Conservation (phyloP, 2,329 filamentous ascomycete species). For the Annulohypoxylon truncatum region DNA sequence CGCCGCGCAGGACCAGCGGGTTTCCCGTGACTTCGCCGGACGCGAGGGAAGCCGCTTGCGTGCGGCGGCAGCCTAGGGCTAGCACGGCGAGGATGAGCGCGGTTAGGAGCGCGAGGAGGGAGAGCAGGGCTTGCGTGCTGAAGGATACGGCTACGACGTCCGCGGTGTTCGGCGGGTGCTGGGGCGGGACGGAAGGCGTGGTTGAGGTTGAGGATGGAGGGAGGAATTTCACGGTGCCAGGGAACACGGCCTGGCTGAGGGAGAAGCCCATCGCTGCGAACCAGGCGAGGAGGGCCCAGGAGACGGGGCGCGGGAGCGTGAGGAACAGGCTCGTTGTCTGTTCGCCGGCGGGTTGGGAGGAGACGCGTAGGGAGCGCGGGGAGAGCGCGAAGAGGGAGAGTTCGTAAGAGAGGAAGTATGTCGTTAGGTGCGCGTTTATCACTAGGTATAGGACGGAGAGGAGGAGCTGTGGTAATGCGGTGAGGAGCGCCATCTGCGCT, state of each 20-base stretch:
- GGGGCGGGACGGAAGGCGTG: not conserved
- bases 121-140: conserved; percentile 57
- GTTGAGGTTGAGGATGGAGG: conserved; percentile 9
- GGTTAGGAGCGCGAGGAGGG: conserved; percentile 56
- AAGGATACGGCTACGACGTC: conserved; percentile 54
- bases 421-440: conserved; percentile 60
- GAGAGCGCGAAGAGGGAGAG: conserved; percentile 57
- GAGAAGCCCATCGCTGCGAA: conserved; percentile 60
- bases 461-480: conserved; percentile 61
- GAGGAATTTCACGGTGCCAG: conserved; percentile 44
- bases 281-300: conserved; percentile 58
- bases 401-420: conserved; percentile 64
- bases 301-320: conserved; percentile 61
- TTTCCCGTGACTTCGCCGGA: conserved; percentile 57
- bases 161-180: conserved; percentile 11
- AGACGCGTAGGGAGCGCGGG: conserved; percentile 58
- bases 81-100: conserved; percentile 51
- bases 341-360: conserved; percentile 55
- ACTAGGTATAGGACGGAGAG: conserved; percentile 61
- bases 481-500: conserved; percentile 52
- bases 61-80: conserved; percentile 55
- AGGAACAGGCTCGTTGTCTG: conserved; percentile 63
- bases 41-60: conserved; percentile 52
- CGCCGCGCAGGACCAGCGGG: conserved; percentile 60
- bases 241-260: conserved; percentile 59